Evolutionary conservation across 2,329 filamentous ascomycete species (phyloP), one percentile per base, ranked within the genome.

Genomic region (Stagonosporopsis tanaceti): DNA sequence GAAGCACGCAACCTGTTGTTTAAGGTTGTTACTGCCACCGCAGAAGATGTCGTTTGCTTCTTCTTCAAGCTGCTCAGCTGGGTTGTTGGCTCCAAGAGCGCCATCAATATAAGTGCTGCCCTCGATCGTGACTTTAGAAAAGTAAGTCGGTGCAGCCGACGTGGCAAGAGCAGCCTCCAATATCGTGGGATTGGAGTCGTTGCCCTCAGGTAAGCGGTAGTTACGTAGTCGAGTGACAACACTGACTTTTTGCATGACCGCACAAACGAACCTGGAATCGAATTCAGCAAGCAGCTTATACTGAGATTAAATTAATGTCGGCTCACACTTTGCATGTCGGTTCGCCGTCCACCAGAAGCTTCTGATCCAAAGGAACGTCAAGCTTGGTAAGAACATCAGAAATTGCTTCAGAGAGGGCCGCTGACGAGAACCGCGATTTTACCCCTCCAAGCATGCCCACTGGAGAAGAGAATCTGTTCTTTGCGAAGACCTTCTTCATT

Each of bases 91-190:
- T 14, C 56, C 53, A 3, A 60, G 12, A 3, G 44, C 58, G 9
- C 79, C 81, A 59, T 84, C 81, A 14, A 80, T 68, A 52, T 78
- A 82, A 0, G 39, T 39, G 32, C 66, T 53, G 2, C 57, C 57
- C 1, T 73, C 75, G 30, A 84, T 73, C 1, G 55, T 37, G 30
- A 83, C 76, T 7, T 66, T 58, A 27, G 72, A 74, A 45, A 71
- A 73, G 28, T 63, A 66, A 9, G 68, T 69, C 5, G 54, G 47
- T 5, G 62, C 60, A 2, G 62, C 60, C 27, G 60, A 62, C 2
- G 62, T 64, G 15, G 72, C 72, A 6, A 69, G 66, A 6, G 63
- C 63, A 11, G 69, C 69, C 34, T 73, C 51, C 57, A 68, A 65
- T 32, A 74, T 73, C 2, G 57, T 64, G 3, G 64, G 55, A 6